A percentile compares a stretch with the other conserved stretches of the same genome.
phyloP scores from a whole-genome alignment of 352 stramenopile species.

The Pythium utonaiense region DNA sequence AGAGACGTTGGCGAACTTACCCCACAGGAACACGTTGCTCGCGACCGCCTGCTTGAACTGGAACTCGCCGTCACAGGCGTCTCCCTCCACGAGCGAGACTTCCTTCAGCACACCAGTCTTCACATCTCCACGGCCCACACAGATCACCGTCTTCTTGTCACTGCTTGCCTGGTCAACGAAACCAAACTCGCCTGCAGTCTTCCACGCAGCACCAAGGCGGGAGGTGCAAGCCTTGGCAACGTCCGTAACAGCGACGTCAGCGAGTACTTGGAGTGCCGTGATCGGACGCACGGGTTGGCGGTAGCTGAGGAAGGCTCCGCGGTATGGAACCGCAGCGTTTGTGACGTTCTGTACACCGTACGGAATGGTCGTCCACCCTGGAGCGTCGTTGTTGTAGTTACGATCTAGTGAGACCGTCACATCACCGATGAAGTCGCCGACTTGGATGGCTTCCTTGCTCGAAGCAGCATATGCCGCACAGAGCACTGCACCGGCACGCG shows the following conservation, averaged over 20 bases:
- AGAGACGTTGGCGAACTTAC: neutral
- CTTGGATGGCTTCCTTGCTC: constrained; percentile 1
- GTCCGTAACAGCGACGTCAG: too few relatives aligned
- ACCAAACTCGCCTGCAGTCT: too few relatives aligned
- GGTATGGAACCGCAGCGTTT: neutral
- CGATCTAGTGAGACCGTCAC: constrained; percentile 38
- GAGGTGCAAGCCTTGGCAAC: too few relatives aligned
- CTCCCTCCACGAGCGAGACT: neutral
- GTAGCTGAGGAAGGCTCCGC: constrained; percentile 16
- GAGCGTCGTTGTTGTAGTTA: constrained; percentile 44
- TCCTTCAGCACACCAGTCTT: neutral
- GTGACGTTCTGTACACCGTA: constrained; percentile 2
- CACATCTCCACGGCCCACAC: constrained; percentile 7
- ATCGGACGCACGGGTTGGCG: constrained; percentile 34
- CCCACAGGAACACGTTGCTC: neutral
- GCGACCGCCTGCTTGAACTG: neutral
- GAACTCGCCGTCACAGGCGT: neutral
- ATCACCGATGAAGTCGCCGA: constrained; percentile 35
- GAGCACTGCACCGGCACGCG: constrained; percentile 25
- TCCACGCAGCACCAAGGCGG: too few relatives aligned
- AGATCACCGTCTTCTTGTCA: constrained; percentile 28
- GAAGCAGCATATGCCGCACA: constrained; percentile 23
- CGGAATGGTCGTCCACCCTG: constrained; percentile 36
- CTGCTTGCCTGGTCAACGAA: too few relatives aligned
- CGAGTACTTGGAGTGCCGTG: constrained; percentile 25